Base-by-base conservation (phyloP, 2,329 filamentous ascomycete genomes). In the Calonectria leucothoes region DNA sequence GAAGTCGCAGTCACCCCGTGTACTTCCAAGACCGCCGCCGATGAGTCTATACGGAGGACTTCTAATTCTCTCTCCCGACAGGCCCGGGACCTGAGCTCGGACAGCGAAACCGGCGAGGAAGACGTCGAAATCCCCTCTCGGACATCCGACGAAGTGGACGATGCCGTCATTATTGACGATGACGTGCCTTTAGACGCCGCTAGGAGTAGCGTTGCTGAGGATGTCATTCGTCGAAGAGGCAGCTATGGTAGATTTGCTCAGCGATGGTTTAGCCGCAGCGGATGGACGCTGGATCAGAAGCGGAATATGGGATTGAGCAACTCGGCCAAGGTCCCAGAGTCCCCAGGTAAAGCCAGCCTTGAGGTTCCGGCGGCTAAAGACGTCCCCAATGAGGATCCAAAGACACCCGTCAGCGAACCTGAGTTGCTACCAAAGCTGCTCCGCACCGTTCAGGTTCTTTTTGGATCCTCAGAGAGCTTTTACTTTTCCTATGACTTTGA, bases 401-500 rank as follows among this genome's bases (percentile, higher is more conserved):
- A 29, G 3, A 82, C 82, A 8, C 71, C 76, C 10, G 49, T 51
- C 2, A 81, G 69, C 14, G 83, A 84, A 20, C 84, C 86, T 8
- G 79, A 89, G 6, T 85, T 98, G 37, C 87, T 98, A 14, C 96
- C 96, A 1, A 98, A 98, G 81, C 88, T 98, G 48, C 84, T 99
- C 51, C 91, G 94, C 49, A 97, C 94, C 37, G 93, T 95, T 2
- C 94, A 94, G 81, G 91, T 98, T 69, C 91, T 98, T 73, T 96
- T 98, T 81, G 93, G 94, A 1, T 90, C 92, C 5, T 95, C 94
- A 0, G 90, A 90, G 75, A 98, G 95, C 82, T 98, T 98, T 84
- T 98, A 94, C 87, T 99, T 96, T 83, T 96, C 96, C 0, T 98
- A 99, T 83, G 97, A 99, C 76, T 90, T 96, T 82, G 96, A 99